Conservation (phyloP, 805 yeast species). For the Candida golubevii region DNA sequence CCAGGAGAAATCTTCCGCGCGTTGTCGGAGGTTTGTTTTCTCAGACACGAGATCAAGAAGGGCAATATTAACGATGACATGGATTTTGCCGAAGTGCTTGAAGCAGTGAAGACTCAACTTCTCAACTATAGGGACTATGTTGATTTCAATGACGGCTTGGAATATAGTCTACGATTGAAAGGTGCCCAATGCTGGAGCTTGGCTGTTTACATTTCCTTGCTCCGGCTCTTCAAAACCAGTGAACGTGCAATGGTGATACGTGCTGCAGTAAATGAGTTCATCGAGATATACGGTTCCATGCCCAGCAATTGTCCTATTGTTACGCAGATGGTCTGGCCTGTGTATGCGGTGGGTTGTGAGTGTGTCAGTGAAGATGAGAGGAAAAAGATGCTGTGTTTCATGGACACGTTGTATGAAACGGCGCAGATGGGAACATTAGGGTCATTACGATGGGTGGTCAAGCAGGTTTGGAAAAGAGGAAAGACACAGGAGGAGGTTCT, state of each 20-base stretch:
- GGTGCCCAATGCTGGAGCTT: constrained; percentile 58
- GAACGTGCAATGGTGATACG: constrained; percentile 24
- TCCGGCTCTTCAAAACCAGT: constrained; percentile 26
- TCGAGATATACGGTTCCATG: constrained; percentile 43
- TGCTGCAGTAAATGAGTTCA: constrained; percentile 42
- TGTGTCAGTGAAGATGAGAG: constrained; percentile 34
- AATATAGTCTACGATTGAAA: constrained; percentile 40
- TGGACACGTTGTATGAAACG: constrained; percentile 41
- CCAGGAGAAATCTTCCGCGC: constrained; percentile 54
- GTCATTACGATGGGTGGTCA: constrained; percentile 39
- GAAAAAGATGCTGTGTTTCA: constrained; percentile 24
- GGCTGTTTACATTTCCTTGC: constrained; percentile 27
- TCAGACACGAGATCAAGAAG: constrained; percentile 25
- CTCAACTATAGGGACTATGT: constrained; percentile 48
- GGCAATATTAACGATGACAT: constrained; percentile 9
- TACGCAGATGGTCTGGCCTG: constrained; percentile 64
- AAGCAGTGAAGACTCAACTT: constrained; percentile 30
- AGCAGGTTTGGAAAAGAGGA: constrained; percentile 45
- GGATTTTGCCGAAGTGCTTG: constrained; percentile 20
- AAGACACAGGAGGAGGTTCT: constrained; percentile 42
- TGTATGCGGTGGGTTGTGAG: constrained; percentile 47
- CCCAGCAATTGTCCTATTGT: constrained; percentile 44
- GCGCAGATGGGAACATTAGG: constrained; percentile 53
- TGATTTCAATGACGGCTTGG: constrained; percentile 16
- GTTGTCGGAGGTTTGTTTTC: constrained; percentile 40